phyloP scores from a whole-genome alignment of 1,139 yeast genomes.

The Wickerhamiella pararugosa region DNA sequence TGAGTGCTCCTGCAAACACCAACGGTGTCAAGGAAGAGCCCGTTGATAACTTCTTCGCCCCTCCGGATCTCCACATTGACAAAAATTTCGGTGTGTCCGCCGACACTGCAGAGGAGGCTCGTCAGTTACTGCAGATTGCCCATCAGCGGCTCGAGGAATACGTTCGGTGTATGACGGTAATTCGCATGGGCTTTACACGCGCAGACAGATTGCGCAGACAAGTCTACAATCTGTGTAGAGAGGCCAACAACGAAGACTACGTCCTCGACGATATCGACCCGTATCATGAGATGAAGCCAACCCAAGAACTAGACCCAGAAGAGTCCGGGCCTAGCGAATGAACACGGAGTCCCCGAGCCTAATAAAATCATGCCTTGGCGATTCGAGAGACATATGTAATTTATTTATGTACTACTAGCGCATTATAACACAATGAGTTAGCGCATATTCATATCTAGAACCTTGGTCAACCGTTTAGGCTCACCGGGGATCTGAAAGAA shows the following conservation, averaged over 20 bases:
- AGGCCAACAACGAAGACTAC: conserved; percentile 53
- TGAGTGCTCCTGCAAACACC: not conserved
- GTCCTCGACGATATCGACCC: conserved; percentile 19
- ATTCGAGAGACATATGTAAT: too few relatives aligned
- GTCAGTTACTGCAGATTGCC: conserved; percentile 55
- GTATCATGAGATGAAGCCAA: not conserved
- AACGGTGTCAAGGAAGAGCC: conserved; percentile 1
- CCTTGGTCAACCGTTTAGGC: too few relatives aligned
- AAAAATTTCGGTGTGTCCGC: conserved; percentile 31
- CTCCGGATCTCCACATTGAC: conserved; percentile 38
- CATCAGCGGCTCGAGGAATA: conserved; percentile 85
- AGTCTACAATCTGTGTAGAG: conserved; percentile 69
- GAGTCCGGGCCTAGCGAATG: too few relatives aligned
- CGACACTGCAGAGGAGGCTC: conserved; percentile 45
- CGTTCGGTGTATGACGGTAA: conserved; percentile 54
- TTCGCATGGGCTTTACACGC: conserved; percentile 60
- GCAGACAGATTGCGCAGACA: conserved; percentile 62
- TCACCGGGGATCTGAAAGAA: too few relatives aligned
- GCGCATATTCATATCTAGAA: too few relatives aligned
- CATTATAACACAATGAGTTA: too few relatives aligned
- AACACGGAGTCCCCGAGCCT: too few relatives aligned
- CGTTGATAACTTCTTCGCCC: conserved; percentile 48
- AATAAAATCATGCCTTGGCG: too few relatives aligned
- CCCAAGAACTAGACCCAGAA: too few relatives aligned
- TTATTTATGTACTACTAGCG: too few relatives aligned